A percentile compares a stretch with the other conserved stretches of the same genome.
Evolutionary conservation across 768 basidiomycete species (phyloP).

Genomic region (Amanita subjunquillea): DNA sequence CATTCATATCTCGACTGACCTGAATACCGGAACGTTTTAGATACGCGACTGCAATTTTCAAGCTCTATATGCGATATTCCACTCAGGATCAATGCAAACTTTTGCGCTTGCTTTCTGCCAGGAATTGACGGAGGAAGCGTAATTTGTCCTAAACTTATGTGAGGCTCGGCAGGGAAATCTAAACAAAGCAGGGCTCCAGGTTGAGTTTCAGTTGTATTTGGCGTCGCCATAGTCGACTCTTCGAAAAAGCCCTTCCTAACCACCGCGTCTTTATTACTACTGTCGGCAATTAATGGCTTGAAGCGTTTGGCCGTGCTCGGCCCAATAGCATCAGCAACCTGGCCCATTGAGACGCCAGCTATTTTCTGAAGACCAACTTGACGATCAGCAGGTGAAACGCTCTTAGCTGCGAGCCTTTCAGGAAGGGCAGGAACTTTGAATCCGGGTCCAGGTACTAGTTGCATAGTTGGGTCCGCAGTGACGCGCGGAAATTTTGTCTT

Average conservation of each 20-base stretch:
- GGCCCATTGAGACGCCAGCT: neutral
- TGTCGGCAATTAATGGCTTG: neutral
- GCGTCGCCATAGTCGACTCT: neutral
- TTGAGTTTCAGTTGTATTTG: neutral
- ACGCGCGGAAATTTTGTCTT: neutral
- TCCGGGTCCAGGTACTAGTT: neutral
- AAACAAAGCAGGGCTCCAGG: slow-evolving; percentile 14
- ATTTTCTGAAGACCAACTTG: neutral
- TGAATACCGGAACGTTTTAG: slow-evolving; percentile 53
- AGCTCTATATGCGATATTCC: slow-evolving; percentile 35
- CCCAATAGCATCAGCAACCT: neutral
- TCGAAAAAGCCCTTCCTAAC: neutral
- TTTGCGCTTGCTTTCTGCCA: slow-evolving; percentile 43
- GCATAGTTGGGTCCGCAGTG: neutral
- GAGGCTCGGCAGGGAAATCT: slow-evolving; percentile 20
- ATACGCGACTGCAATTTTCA: slow-evolving; percentile 37
- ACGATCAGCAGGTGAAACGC: neutral
- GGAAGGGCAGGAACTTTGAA: slow-evolving; percentile 1
- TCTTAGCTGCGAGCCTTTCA: neutral
- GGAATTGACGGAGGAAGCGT: slow-evolving; percentile 47
- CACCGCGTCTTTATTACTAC: neutral
- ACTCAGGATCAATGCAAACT: slow-evolving; percentile 45
- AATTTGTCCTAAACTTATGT: slow-evolving; percentile 27
- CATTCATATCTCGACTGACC: slow-evolving; percentile 20
- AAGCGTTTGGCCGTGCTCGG: neutral